These are phyloP conservation scores for Diversispora epigaea DNA, from an alignment of 192 early-diverging fungal genomes.

Conservation along the genomic window DNA sequence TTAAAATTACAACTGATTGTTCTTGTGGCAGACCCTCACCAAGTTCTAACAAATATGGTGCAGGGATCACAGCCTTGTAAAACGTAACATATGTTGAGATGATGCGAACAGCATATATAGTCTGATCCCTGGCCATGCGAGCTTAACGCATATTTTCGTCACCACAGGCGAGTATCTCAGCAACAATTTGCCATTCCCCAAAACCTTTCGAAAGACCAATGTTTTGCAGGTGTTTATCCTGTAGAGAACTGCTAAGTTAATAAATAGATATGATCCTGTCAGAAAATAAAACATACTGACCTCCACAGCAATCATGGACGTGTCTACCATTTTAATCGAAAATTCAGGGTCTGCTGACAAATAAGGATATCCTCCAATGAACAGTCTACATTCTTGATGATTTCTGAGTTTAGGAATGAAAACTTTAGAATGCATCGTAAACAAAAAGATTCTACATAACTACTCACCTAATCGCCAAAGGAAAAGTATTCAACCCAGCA, in stretches of 20 bases:
- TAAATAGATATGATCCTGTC: constrained; percentile 26
- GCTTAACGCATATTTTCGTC: not conserved
- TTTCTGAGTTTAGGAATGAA: constrained; percentile 13
- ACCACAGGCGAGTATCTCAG: not conserved
- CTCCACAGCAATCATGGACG: not conserved
- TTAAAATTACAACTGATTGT: constrained; percentile 18
- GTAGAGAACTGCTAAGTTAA: constrained; percentile 1
- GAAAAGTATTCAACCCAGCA: constrained; percentile 18
- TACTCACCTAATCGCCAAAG: constrained; percentile 17
- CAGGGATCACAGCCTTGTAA: constrained; percentile 4
- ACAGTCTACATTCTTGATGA: not conserved
- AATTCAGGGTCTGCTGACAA: constrained; percentile 11
- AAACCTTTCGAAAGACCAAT: not conserved
- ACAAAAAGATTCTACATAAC: not conserved
- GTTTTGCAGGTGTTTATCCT: constrained; percentile 14
- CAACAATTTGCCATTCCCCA: constrained; percentile 9
- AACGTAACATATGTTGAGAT: no score
- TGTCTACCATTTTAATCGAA: not conserved
- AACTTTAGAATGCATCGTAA: constrained; percentile 1
- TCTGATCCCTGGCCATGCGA: not conserved
- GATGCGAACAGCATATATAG: not conserved
- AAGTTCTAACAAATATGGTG: constrained; percentile 15
- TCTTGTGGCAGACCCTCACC: constrained; percentile 11
- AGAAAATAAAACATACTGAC: constrained; percentile 14
- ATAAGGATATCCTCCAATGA: constrained; percentile 2